Conservation (phyloP, 495 filamentous ascomycete species). For the Podospora appendiculata region DNA sequence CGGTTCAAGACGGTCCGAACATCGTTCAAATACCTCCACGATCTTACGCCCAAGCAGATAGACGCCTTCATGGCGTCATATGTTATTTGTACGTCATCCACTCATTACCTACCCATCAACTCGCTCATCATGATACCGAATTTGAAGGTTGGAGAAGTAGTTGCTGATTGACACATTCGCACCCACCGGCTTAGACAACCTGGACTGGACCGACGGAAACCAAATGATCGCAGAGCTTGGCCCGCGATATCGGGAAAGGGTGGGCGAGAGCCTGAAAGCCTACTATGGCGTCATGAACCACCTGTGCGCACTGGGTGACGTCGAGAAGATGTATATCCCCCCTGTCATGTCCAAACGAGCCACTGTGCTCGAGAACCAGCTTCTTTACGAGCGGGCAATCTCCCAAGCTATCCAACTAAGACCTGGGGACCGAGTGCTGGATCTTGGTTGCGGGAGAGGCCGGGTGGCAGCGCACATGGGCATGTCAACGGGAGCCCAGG, state of each 20-base stretch:
- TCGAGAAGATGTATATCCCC: constrained; percentile 64
- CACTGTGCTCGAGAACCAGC: constrained; percentile 44
- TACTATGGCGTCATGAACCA: constrained; percentile 61
- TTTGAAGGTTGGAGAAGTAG: no score
- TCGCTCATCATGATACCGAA: no score
- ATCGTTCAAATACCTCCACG: constrained; percentile 48
- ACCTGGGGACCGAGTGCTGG: constrained; percentile 44
- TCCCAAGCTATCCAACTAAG: constrained; percentile 44
- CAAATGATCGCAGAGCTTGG: constrained; percentile 52
- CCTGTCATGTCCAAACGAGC: constrained; percentile 52
- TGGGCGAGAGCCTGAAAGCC: constrained; percentile 51
- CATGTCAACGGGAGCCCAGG: constrained; percentile 40
- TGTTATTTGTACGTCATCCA: constrained; percentile 30
- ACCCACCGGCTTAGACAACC: constrained; percentile 34
- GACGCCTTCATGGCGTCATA: constrained; percentile 62
- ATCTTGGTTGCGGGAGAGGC: constrained; percentile 54
- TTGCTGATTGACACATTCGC: no score
- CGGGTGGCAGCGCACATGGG: constrained; percentile 57
- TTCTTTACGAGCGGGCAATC: constrained; percentile 54
- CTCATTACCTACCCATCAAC: no score
- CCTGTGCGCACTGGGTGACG: constrained; percentile 56
- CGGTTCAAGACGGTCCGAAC: constrained; percentile 47
- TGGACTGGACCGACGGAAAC: constrained; percentile 54
- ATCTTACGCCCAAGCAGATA: constrained; percentile 51
- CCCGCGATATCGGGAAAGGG: constrained; percentile 48